phyloP scores from a whole-genome alignment of 345 rosid genomes.

The Diplotaxis tenuifolia region DNA sequence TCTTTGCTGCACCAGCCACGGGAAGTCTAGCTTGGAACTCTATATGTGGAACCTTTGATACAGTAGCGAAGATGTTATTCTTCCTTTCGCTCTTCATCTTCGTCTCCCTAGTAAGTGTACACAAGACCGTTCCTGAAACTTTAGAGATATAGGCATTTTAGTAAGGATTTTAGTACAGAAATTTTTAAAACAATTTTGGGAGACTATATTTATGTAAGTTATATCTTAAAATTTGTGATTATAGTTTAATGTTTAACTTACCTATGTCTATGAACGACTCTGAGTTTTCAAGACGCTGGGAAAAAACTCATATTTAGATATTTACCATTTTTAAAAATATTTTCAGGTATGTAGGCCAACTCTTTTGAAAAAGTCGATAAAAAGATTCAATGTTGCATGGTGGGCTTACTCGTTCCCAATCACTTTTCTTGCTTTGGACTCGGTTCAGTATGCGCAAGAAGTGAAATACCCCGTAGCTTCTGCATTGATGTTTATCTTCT shows the following conservation, averaged over 20 bases:
- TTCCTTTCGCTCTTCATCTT: slow-evolving; percentile 60
- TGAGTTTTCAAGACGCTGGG: not conserved
- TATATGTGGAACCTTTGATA: slow-evolving; percentile 50
- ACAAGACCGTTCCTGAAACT: not conserved
- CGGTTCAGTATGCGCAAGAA: slow-evolving; percentile 53
- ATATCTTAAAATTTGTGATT: not conserved
- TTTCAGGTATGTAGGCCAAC: slow-evolving; percentile 57
- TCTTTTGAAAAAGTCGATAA: slow-evolving; percentile 64
- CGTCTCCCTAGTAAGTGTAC: slow-evolving; percentile 53
- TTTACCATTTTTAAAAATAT: not conserved
- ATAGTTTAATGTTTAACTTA: not conserved
- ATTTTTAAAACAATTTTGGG: not conserved
- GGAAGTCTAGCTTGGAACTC: slow-evolving; percentile 69
- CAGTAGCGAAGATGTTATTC: slow-evolving; percentile 53
- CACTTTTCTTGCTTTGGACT: slow-evolving; percentile 59
- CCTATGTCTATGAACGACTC: not conserved
- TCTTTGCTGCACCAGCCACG: slow-evolving; percentile 69
- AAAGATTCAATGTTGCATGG: slow-evolving; percentile 64
- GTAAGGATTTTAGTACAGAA: not conserved
- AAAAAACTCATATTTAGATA: not conserved
- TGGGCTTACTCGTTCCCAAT: slow-evolving; percentile 64
- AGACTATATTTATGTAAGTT: not conserved
- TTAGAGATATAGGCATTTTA: not conserved
- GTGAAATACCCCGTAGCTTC: slow-evolving; percentile 38
- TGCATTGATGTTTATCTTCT: slow-evolving; percentile 43